phyloP scores from a whole-genome alignment of 2,329 filamentous ascomycete species.

The Hypoxylon sp. region DNA sequence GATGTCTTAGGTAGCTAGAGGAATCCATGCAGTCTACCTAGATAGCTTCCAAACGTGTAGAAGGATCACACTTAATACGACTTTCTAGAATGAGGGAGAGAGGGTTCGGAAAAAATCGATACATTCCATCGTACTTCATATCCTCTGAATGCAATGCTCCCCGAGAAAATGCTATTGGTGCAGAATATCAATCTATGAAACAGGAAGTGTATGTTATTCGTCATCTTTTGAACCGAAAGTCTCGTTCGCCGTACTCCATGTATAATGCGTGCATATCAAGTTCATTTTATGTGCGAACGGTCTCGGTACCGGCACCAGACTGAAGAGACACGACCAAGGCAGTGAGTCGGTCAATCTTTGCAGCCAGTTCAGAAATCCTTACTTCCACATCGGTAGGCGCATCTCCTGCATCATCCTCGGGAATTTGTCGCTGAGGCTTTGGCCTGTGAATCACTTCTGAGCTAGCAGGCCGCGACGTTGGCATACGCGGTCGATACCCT shows the following conservation, averaged over 20 bases:
- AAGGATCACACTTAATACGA: not conserved
- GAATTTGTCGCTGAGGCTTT: constrained; percentile 38
- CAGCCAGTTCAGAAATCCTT: constrained; percentile 68
- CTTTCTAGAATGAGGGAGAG: not conserved
- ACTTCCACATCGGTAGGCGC: constrained; percentile 63
- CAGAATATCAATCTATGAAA: constrained; percentile 5
- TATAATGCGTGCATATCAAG: not conserved
- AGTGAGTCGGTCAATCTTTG: constrained; percentile 73
- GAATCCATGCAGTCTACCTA: no score
- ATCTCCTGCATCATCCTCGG: constrained; percentile 57
- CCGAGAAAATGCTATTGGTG: constrained; percentile 5
- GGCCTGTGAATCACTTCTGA: constrained; percentile 44
- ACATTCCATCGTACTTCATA: not conserved
- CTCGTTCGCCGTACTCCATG: not conserved
- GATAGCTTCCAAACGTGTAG: not conserved
- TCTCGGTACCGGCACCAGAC: constrained; percentile 46
- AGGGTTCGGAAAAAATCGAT: not conserved
- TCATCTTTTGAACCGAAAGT: not conserved
- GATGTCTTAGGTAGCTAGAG: no score
- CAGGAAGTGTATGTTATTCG: not conserved
- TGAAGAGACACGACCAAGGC: constrained; percentile 67
- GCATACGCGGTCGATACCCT: constrained; percentile 47
- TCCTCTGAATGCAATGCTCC: not conserved
- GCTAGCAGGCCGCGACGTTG: constrained; percentile 48
- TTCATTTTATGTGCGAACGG: constrained; percentile 41